phyloP scores from a whole-genome alignment of 495 filamentous ascomycete genomes.

The Apodospora peruviana region DNA sequence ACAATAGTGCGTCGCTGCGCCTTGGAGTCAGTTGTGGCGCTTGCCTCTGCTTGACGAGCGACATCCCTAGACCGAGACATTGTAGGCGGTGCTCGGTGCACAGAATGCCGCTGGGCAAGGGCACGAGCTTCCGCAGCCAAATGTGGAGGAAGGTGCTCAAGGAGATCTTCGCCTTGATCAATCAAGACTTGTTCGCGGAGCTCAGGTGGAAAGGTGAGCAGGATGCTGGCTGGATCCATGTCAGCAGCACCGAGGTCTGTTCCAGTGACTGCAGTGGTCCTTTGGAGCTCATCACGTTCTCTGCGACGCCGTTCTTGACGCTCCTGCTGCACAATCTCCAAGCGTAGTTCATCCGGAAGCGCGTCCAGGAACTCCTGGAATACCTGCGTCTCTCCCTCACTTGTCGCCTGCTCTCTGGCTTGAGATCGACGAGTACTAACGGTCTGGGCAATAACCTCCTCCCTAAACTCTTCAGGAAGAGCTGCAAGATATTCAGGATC shows the following conservation, averaged over 20 bases:
- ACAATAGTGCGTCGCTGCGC: conserved; percentile 71
- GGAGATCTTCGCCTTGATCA: conserved; percentile 84
- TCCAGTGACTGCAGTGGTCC: conserved; percentile 46
- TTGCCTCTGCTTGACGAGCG: conserved; percentile 21
- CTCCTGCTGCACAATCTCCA: conserved; percentile 87
- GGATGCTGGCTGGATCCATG: conserved; percentile 89
- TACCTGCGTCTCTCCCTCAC: conserved; percentile 78
- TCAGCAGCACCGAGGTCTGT: conserved; percentile 61
- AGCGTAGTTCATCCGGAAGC: conserved; percentile 80
- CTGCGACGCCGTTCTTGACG: conserved; percentile 81
- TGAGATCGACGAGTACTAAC: conserved; percentile 75
- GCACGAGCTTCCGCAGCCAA: conserved; percentile 81
- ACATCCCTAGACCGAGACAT: conserved; percentile 22
- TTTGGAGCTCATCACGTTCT: conserved; percentile 68
- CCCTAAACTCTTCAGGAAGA: conserved; percentile 87
- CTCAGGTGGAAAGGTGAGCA: conserved; percentile 81
- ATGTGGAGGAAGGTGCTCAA: conserved; percentile 78
- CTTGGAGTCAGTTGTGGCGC: conserved; percentile 44
- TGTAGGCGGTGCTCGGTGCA: conserved; percentile 13
- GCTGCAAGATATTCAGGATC: conserved; percentile 91
- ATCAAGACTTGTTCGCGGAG: conserved; percentile 81
- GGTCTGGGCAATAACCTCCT: conserved; percentile 90
- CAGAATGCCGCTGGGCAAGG: conserved; percentile 26
- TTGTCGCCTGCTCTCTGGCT: conserved; percentile 59
- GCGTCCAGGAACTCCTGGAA: conserved; percentile 93